Evolutionary conservation across 768 basidiomycete species (phyloP).

Genomic region (Lactifluus echinatus): DNA sequence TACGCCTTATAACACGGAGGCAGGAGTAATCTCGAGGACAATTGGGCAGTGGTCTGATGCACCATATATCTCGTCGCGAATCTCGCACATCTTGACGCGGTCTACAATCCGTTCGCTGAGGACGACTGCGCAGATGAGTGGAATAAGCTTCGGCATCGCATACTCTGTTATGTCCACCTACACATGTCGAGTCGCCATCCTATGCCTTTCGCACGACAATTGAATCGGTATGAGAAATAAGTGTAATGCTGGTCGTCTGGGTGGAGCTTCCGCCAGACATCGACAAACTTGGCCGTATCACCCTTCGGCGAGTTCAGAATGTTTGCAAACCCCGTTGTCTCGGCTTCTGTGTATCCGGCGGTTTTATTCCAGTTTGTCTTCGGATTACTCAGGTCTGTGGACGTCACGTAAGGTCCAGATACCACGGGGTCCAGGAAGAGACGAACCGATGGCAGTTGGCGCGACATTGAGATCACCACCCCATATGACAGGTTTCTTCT

Average conservation of each 20-base stretch:
- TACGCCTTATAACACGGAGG: neutral
- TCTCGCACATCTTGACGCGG: slow-evolving; percentile 74
- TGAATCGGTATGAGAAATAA: slow-evolving; percentile 79
- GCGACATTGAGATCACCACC: slow-evolving; percentile 83
- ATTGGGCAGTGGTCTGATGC: slow-evolving; percentile 84
- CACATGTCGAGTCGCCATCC: slow-evolving; percentile 88
- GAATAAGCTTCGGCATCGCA: neutral
- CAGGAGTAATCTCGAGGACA: slow-evolving; percentile 53
- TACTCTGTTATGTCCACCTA: slow-evolving; percentile 28
- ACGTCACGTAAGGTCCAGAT: neutral
- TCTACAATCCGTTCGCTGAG: slow-evolving; percentile 60
- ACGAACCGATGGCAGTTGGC: slow-evolving; percentile 58
- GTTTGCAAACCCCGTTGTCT: slow-evolving; percentile 64
- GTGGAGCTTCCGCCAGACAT: slow-evolving; percentile 71
- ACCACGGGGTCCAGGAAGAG: neutral
- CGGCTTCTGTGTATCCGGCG: slow-evolving; percentile 74
- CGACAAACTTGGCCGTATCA: slow-evolving; percentile 44
- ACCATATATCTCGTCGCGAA: slow-evolving; percentile 76
- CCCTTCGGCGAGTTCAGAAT: slow-evolving; percentile 49
- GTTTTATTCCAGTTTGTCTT: slow-evolving; percentile 83
- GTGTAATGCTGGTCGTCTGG: slow-evolving; percentile 68
- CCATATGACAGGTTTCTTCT: slow-evolving; percentile 82
- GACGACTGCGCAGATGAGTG: slow-evolving; percentile 45
- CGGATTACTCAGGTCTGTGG: slow-evolving; percentile 56
- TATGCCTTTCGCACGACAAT: slow-evolving; percentile 68